These are phyloP conservation scores for Hyaloscypha bicolor DNA, from an alignment of 495 filamentous ascomycete genomes.

Conservation along the genomic window DNA sequence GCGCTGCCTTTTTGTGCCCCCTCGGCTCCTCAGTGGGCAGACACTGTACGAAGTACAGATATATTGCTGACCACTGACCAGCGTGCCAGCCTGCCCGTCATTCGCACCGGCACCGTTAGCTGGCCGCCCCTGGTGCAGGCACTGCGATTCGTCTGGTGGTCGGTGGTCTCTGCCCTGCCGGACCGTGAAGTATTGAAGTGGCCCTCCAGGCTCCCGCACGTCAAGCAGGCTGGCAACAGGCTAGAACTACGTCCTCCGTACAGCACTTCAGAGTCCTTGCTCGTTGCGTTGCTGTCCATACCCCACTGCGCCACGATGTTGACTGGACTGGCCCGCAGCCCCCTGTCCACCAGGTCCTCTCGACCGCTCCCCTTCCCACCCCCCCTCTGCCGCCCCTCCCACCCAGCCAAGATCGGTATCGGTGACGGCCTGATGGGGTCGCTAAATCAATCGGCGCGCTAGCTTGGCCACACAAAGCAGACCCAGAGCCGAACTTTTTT, in stretches of 20 bases:
- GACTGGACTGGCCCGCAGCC: neutral
- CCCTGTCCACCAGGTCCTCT: too few species aligned
- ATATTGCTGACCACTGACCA: too few species aligned
- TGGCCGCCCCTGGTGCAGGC: too few species aligned
- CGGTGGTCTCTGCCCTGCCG: too few species aligned
- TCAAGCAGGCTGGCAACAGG: neutral
- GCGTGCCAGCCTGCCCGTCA: too few species aligned
- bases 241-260: too few species aligned
- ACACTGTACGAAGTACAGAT: too few species aligned
- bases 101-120: too few species aligned
- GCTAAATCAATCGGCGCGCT: constrained; percentile 1
- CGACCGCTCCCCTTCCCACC: too few species aligned
- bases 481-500: constrained; percentile 6
- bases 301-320: constrained; percentile 12
- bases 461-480: constrained; percentile 6
- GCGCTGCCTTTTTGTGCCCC: neutral
- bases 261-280: too few species aligned
- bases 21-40: neutral
- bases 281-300: neutral
- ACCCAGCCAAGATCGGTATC: neutral
- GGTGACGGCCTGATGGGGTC: neutral
- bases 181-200: neutral
- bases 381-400: too few species aligned
- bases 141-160: too few species aligned
- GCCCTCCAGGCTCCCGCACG: neutral